Conservation (phyloP, 2,329 filamentous ascomycete genomes). For the Talaromyces pinophilus region DNA sequence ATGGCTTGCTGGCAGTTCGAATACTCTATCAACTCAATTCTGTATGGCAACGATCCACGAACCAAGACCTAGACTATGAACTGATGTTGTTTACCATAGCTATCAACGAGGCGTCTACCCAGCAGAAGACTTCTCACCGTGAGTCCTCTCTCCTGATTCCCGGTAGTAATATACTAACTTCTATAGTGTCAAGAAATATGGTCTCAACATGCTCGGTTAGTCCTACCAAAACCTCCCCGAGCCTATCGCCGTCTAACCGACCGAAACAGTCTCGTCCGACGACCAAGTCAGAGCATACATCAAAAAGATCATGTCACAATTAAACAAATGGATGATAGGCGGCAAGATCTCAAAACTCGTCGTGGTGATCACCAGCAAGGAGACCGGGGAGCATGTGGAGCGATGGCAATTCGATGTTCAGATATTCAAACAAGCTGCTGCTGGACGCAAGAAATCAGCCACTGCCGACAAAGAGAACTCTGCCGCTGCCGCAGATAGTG, state of each 20-base stretch:
- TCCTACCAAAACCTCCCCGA: slow-evolving; percentile 10
- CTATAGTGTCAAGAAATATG: slow-evolving; percentile 89
- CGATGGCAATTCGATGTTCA: slow-evolving; percentile 94
- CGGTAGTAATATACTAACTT: not conserved
- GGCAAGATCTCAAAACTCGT: slow-evolving; percentile 97
- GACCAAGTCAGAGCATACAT: slow-evolving; percentile 99
- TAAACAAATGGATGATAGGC: slow-evolving; percentile 96
- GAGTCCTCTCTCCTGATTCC: slow-evolving; percentile 38
- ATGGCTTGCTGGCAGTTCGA: slow-evolving; percentile 62
- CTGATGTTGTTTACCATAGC: slow-evolving; percentile 47
- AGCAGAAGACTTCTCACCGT: slow-evolving; percentile 94
- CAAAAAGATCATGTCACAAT: slow-evolving; percentile 98
- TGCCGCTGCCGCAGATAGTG: slow-evolving; percentile 64
- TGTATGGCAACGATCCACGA: slow-evolving; percentile 57
- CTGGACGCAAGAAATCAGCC: slow-evolving; percentile 42
- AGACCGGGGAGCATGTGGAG: slow-evolving; percentile 94
- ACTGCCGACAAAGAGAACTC: slow-evolving; percentile 49
- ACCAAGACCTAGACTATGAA: not conserved
- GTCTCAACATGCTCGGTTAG: slow-evolving; percentile 88
- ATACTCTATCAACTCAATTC: slow-evolving; percentile 96
- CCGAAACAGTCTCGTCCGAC: slow-evolving; percentile 75
- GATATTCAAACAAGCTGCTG: slow-evolving; percentile 57
- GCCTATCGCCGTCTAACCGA: slow-evolving; percentile 26
- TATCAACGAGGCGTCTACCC: slow-evolving; percentile 85
- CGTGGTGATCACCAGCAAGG: slow-evolving; percentile 94